Base-by-base conservation (phyloP, 139 green algal genomes). In the Edaphochlamys debaryana region DNA sequence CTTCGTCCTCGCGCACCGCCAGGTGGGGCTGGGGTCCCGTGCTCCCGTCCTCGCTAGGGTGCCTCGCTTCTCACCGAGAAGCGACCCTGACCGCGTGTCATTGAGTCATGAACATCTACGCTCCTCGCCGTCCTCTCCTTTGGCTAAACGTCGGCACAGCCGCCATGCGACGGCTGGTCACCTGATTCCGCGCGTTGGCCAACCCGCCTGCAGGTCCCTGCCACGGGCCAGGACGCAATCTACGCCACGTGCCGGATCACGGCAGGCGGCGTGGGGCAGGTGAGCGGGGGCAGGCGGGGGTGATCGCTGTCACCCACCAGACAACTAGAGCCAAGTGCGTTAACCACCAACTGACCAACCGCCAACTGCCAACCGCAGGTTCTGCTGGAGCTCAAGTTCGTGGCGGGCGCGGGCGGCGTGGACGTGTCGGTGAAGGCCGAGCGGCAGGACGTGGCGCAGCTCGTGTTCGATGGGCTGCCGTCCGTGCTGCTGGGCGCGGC, bases 1-100 rank as follows among this genome's bases (percentile, higher is more conserved):
- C n/a, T 94, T 94, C 60, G 88, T 94, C 52, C 87, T 95, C 67
- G 92, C 92, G 32, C 92, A 95, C 79, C 84, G 92, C 56, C 90
- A 89, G 82, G 92, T 95, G 32, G 52, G 84, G 68, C 30, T 15
- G 15, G 42, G 22, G 29, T n/a, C n/a, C n/a, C n/a, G n/a, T n/a
- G n/a, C n/a, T n/a, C n/a, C n/a, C n/a, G n/a, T n/a, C n/a, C n/a
- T n/a, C n/a, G n/a, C n/a, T n/a, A n/a, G n/a, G n/a, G n/a, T n/a
- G n/a, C n/a, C n/a, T n/a, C n/a, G n/a, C n/a, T n/a, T n/a, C n/a
- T n/a, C n/a, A n/a, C n/a, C n/a, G n/a, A n/a, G n/a, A n/a, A n/a
- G n/a, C n/a, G n/a, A n/a, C n/a, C n/a, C n/a, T n/a, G n/a, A n/a
- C n/a, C n/a, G n/a, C n/a, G n/a, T n/a, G n/a, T n/a, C n/a, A n/a